These are phyloP conservation scores for Begonia fuchsioides DNA, from an alignment of 306 rosid species.

Conservation along the genomic window DNA sequence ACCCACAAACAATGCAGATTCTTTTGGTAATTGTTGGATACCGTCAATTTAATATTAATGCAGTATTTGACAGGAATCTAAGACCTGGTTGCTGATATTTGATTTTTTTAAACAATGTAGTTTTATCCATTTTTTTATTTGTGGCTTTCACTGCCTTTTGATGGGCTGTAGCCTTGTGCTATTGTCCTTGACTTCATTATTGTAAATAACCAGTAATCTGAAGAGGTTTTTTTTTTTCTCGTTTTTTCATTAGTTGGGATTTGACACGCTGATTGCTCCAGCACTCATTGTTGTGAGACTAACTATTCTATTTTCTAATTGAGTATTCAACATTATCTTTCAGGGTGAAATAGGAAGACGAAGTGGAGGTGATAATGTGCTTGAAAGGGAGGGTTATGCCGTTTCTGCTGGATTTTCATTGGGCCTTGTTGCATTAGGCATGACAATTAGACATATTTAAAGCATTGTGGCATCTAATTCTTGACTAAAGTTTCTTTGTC, in stretches of 20 bases:
- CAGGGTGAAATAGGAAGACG: slow-evolving; percentile 92
- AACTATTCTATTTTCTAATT: slow-evolving; percentile 4
- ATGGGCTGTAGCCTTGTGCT: too few relatives aligned
- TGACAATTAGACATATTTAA: slow-evolving; percentile 11
- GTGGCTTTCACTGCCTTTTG: too few relatives aligned
- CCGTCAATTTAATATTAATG: neutral
- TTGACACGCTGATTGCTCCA: neutral
- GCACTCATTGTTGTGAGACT: neutral
- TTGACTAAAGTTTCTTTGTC: slow-evolving; percentile 21
- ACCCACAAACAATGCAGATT: slow-evolving; percentile 81
- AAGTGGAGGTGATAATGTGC: slow-evolving; percentile 95
- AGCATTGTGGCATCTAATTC: slow-evolving; percentile 13
- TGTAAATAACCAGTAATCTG: too few relatives aligned
- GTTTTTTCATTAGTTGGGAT: too few relatives aligned
- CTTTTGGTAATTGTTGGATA: slow-evolving; percentile 46
- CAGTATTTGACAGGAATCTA: too few relatives aligned
- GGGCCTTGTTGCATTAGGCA: slow-evolving; percentile 94
- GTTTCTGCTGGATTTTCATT: slow-evolving; percentile 95
- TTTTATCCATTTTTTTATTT: too few relatives aligned
- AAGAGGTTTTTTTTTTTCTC: too few relatives aligned
- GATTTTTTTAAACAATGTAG: too few relatives aligned
- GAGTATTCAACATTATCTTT: slow-evolving; percentile 7
- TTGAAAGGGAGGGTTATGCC: slow-evolving; percentile 96
- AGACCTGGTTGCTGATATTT: too few relatives aligned
- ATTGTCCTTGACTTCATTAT: too few relatives aligned